phyloP scores from a whole-genome alignment of 1,284 basidiomycete species.

The Trametes pubescens region DNA sequence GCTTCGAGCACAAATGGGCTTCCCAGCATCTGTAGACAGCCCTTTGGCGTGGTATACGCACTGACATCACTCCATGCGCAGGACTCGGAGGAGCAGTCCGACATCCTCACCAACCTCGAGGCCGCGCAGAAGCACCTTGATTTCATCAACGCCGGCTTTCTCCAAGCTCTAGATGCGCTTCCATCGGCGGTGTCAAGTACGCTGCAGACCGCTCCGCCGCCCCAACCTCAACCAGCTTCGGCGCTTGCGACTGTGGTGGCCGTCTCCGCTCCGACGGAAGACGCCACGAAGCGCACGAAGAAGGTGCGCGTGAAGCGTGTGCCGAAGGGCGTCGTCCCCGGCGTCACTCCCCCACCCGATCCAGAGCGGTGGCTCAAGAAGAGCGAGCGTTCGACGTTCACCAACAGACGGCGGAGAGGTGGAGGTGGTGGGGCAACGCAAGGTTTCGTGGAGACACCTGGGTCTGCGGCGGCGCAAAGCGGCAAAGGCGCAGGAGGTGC shows the following conservation, averaged over 20 bases:
- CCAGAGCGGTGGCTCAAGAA: slow-evolving; percentile 87
- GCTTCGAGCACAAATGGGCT: background rate
- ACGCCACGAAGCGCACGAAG: slow-evolving; percentile 48
- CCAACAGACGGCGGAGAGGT: slow-evolving; percentile 58
- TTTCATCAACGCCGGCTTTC: slow-evolving; percentile 78
- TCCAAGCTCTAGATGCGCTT: slow-evolving; percentile 66
- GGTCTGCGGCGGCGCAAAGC: slow-evolving; percentile 38
- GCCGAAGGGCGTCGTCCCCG: slow-evolving; percentile 74
- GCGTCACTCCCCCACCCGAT: slow-evolving; percentile 79
- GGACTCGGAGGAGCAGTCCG: slow-evolving; percentile 87
- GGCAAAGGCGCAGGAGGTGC: slow-evolving; percentile 47
- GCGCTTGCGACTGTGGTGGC: slow-evolving; percentile 44
- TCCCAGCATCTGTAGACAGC: slow-evolving; percentile 4
- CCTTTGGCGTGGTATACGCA: background rate
- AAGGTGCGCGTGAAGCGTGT: slow-evolving; percentile 71
- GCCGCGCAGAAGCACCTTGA: slow-evolving; percentile 83
- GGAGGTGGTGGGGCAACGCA: slow-evolving; percentile 70
- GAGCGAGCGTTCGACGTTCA: slow-evolving; percentile 70
- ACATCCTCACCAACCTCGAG: slow-evolving; percentile 83
- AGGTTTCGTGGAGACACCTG: slow-evolving; percentile 53
- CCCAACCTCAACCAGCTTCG: slow-evolving; percentile 43
- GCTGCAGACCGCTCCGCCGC: slow-evolving; percentile 70
- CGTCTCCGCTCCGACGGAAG: slow-evolving; percentile 39
- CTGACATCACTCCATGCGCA: slow-evolving; percentile 41
- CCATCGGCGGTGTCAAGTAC: slow-evolving; percentile 56